These are phyloP conservation scores for Neocatenulostroma microsporum DNA, from an alignment of 2,329 filamentous ascomycete species.

Conservation along the genomic window DNA sequence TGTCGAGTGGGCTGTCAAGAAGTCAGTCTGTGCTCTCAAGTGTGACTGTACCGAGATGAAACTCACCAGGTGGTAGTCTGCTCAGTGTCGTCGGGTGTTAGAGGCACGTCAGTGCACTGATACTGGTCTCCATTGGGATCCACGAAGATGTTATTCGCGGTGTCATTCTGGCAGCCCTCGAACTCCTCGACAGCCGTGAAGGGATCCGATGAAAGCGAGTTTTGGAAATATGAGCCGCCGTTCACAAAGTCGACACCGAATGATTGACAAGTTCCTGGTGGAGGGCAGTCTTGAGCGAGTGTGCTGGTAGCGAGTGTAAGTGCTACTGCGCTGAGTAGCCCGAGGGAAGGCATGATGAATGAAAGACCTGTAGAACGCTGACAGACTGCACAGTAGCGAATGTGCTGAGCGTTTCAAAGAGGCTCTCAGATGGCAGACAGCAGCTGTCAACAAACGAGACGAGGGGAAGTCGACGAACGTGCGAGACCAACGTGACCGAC, in stretches of 20 bases:
- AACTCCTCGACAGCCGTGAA: slow-evolving; percentile 41
- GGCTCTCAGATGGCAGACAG: too few species aligned
- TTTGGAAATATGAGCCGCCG: slow-evolving; percentile 40
- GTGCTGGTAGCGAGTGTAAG: slow-evolving; percentile 10
- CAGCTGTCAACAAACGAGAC: too few species aligned
- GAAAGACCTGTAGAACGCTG: too few species aligned
- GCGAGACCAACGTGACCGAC: too few species aligned
- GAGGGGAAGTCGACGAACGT: too few species aligned
- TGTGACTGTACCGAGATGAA: neutral
- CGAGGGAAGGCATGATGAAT: slow-evolving; percentile 10
- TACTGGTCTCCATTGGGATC: slow-evolving; percentile 35
- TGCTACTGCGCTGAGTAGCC: slow-evolving; percentile 3
- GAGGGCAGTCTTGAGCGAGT: slow-evolving; percentile 7
- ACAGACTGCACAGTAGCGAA: too few species aligned
- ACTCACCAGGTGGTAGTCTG: slow-evolving; percentile 34
- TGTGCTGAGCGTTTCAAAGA: too few species aligned
- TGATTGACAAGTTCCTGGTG: slow-evolving; percentile 21
- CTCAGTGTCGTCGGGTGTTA: slow-evolving; percentile 33
- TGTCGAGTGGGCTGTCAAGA: slow-evolving; percentile 29
- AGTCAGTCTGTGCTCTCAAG: neutral
- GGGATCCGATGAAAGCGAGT: slow-evolving; percentile 32
- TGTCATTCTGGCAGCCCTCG: slow-evolving; percentile 35
- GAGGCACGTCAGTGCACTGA: slow-evolving; percentile 35
- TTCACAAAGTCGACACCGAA: slow-evolving; percentile 36
- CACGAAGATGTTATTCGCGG: slow-evolving; percentile 37